Base-by-base conservation (phyloP, 352 stramenopile genomes). In the Phytophthora sansomeana region DNA sequence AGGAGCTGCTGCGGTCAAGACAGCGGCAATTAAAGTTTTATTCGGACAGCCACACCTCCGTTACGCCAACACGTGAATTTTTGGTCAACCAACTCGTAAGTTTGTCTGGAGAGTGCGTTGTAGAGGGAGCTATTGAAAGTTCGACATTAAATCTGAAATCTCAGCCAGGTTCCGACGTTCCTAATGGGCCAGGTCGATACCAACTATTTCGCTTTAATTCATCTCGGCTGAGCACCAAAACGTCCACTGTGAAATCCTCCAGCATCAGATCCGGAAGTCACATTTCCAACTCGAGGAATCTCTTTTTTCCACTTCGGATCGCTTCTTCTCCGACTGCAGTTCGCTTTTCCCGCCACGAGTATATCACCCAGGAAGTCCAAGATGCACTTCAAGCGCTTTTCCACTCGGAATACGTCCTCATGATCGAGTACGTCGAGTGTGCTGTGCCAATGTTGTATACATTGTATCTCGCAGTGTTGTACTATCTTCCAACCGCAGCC, bases 341-440 rank as follows among this genome's bases (percentile, higher is more conserved):
- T 0, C 39, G 28, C 6, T 41, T 36, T 11, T 16, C 19, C 17
- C 33, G 7, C 5, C 56, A 28, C n/a, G 9, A 29, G 7, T 8
- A 42, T n/a, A 32, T 17, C 14, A 21, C 14, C 3, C 5, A 61
- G 13, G 41, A 50, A 16, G 39, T 58, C 1, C 21, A 57, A 46
- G 56, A 56, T 24, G 56, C 35, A 1, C 59, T 68, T 6, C 41
- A 59, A 35, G 44, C 60, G 13, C 58, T 76, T 19, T 80, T 77
- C 35, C 58, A 65, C 26, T 61, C 53, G 2, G 67, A 79, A 29
- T 75, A 70, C 39, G 13, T 72, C 16, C 29, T 68, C 0, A 50
- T 74, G 49, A 35, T 24, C 2, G 67, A 74, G 38, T 77, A 74
- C 38, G 53, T 80, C 48, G 63, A 74, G 52, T 71, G 62, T 38